Base-by-base conservation (phyloP, 257 asterid genomes). In the Capsicum rhomboideum region DNA sequence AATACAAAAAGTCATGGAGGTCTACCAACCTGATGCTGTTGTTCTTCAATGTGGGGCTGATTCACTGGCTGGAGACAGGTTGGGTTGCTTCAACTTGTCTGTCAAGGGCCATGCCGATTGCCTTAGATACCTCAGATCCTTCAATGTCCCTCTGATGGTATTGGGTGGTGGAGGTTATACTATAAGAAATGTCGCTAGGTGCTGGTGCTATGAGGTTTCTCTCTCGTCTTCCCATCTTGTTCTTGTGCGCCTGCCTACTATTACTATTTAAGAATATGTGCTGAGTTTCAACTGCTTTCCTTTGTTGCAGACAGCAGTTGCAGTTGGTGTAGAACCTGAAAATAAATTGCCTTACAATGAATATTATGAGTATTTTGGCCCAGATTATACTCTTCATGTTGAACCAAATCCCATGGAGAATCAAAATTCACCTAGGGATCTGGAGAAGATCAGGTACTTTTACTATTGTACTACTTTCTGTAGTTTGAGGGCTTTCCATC, bases 351-450 rank as follows among this genome's bases (percentile, higher is more conserved):
- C 98, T 5, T 91, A 90, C 87, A 93, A 93, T 80, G 97, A 93
- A 17, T 95, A 95, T 83, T 95, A 89, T 49, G 98, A 95, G 90
- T 95, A 93, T 90, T 94, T 92, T 90, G 97, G 96, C 53, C 98
- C 98, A 9, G 93, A 91, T 86, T 93, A 92, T 82, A 91, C 91
- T 71, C 98, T 94, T 64, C 95, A 91, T 40, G 93, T 94, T 87
- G 93, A 90, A 86, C 93, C 95, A 64, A 84, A 85, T 83, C 89
- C 88, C 42, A 89, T 89, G 97, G 94, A 91, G 63, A 93, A 95
- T 83, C 78, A 84, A 86, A 95, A 95, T 83, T 83, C 93, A 14
- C 86, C 87, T 31, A 87, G 88, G 82, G 97, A 93, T 87, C 83
- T 95, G 90, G 97, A 91, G 90, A 95, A 87, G 87, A 91, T 95